phyloP scores from a whole-genome alignment of 371 early-diverging fungal species.

The Zychaea mexicana region DNA sequence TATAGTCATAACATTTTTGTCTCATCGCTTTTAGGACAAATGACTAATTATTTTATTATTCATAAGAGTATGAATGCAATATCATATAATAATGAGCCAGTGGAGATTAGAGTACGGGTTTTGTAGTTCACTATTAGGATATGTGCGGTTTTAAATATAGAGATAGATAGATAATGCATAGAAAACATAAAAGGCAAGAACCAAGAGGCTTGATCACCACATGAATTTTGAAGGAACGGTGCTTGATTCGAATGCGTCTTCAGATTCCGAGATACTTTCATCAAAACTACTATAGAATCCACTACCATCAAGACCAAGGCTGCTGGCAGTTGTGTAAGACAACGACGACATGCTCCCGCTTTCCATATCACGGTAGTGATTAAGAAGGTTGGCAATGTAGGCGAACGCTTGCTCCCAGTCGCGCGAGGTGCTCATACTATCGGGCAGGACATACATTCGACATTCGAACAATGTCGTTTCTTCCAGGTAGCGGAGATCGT shows the following conservation, averaged over 20 bases:
- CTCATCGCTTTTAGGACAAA: too few species aligned
- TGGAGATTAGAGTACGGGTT: too few species aligned
- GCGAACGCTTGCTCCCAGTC: conserved; percentile 41
- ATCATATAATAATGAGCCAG: too few species aligned
- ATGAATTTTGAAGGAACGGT: conserved; percentile 11
- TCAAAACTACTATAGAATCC: neutral
- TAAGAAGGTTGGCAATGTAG: conserved; percentile 14
- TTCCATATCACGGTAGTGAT: conserved; percentile 18
- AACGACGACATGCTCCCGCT: neutral
- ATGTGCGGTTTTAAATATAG: too few species aligned
- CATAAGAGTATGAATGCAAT: too few species aligned
- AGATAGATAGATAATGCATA: too few species aligned
- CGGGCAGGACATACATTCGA: conserved; percentile 51
- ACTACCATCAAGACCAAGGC: neutral
- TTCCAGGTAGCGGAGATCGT: conserved; percentile 8
- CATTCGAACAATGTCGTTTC: conserved; percentile 27
- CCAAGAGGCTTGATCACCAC: too few species aligned
- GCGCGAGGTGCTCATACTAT: conserved; percentile 22
- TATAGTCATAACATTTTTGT: too few species aligned
- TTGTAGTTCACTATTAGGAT: too few species aligned
- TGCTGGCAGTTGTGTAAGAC: neutral
- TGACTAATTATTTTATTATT: too few species aligned
- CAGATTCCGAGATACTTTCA: neutral
- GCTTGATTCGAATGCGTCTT: neutral
- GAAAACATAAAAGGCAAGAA: too few species aligned